Evolutionary conservation across 2,329 filamentous ascomycete species (phyloP).

Genomic region (Scedosporium dehoogii): DNA sequence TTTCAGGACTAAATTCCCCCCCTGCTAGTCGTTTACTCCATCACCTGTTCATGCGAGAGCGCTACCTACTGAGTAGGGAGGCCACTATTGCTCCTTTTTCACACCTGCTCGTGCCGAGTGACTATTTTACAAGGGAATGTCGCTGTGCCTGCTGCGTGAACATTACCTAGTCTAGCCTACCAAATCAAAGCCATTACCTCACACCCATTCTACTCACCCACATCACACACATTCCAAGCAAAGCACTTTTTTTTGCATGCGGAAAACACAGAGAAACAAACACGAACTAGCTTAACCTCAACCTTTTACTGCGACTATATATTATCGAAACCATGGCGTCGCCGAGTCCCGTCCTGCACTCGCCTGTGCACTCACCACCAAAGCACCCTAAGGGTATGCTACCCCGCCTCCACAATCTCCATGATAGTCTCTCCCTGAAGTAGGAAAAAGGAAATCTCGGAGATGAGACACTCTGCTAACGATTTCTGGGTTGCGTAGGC

Average conservation of each 20-base stretch:
- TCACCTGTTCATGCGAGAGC: not conserved
- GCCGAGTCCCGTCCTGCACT: not conserved
- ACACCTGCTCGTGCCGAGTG: not conserved
- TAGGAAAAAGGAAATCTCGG: not conserved
- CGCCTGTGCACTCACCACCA: not conserved
- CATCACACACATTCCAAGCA: too few relatives aligned
- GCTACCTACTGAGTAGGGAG: not conserved
- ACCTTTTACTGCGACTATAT: not conserved
- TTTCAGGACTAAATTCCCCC: too few relatives aligned
- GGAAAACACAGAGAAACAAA: too few relatives aligned
- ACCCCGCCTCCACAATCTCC: not conserved
- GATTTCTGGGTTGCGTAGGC: slow-evolving; percentile 38
- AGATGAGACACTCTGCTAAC: not conserved
- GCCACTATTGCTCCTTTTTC: not conserved
- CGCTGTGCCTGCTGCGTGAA: too few relatives aligned
- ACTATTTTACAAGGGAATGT: not conserved
- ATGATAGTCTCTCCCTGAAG: not conserved
- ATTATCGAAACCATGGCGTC: not conserved
- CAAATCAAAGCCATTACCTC: too few relatives aligned
- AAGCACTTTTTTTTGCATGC: too few relatives aligned
- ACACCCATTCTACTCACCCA: too few relatives aligned
- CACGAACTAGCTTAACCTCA: too few relatives aligned
- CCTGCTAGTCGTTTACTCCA: not conserved
- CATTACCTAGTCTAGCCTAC: too few relatives aligned
- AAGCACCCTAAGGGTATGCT: slow-evolving; percentile 2